These are phyloP conservation scores for Deinandra increscens DNA, from an alignment of 129 eudicot species.

Conservation along the genomic window DNA sequence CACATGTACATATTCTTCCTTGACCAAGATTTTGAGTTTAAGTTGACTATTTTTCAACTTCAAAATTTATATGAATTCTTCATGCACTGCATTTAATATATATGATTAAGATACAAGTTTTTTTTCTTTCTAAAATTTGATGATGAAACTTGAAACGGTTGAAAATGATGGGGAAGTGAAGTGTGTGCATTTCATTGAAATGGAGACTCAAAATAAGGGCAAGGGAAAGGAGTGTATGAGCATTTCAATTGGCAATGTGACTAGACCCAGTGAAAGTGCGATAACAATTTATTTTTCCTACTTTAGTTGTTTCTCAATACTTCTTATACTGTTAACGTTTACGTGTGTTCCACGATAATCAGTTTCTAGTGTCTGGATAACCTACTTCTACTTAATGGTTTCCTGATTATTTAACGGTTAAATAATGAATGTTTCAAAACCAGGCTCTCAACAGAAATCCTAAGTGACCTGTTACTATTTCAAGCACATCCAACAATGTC, in stretches of 20 bases:
- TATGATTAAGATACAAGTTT: no score
- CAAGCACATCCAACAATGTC: neutral
- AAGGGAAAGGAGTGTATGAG: constrained; percentile 18
- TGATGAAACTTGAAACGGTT: neutral
- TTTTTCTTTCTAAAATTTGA: neutral
- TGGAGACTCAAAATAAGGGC: neutral
- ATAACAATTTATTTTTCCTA: neutral
- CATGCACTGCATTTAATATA: neutral
- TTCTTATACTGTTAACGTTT: neutral
- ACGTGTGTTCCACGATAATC: neutral
- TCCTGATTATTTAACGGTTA: no score
- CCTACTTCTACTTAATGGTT: constrained; percentile 1
- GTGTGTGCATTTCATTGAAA: constrained; percentile 1
- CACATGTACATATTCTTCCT: no score
- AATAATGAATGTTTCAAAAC: no score
- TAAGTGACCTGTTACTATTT: neutral
- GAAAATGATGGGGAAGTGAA: constrained; percentile 20
- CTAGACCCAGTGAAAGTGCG: constrained; percentile 12
- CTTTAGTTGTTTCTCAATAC: neutral
- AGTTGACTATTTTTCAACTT: no score
- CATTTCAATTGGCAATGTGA: constrained; percentile 7
- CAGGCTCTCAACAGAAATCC: neutral
- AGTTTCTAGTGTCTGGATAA: constrained; percentile 2
- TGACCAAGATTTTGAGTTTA: no score
- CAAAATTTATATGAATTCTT: neutral